Evolutionary conservation across 2,329 filamentous ascomycete species (phyloP), one percentile per base, ranked within the genome.

Genomic region (Stagonosporopsis chrysanthemi): DNA sequence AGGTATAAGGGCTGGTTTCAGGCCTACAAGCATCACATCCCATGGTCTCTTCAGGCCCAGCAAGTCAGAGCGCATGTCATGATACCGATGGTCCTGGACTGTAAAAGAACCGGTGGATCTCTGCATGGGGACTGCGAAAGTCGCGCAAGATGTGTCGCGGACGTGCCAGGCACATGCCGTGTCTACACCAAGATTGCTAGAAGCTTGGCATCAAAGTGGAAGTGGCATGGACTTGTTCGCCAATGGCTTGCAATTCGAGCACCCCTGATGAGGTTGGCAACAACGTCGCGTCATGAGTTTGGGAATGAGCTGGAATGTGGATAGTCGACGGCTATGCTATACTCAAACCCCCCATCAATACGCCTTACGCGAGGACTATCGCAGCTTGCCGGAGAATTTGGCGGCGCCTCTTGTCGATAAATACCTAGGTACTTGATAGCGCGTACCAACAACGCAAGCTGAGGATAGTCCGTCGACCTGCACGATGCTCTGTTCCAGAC

Each of bases 351-450:
- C 61, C 67, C 59, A 66, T 68, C 68, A 68, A 59, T 59, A 70
- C 69, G 63, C 71, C 72, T 71, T 67, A 65, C 67, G 67, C 63
- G 66, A 69, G 69, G 66, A 65, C 64, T 62, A 66, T 72, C 69
- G 67, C 66, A 68, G 67, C 69, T 69, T 71, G 72, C 70, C 66
- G 60, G 60, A 67, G 64, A 50, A 68, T 70, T 65, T 70, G 83
- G 83, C 84, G 85, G 86, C 87, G 82, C 84, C 84, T 83, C 81
- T 82, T 86, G 82, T 86, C 84, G 84, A 86, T 85, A 86, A 84
- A 79, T 85, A 72, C 71, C 73, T 75, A 75, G 71, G 73, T 75
- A 85, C 82, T 86, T 86, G 81, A 86, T 87, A 88, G 84, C 85
- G 81, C 84, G 82, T 81, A 81, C 74, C 75, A 79, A 71, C 77